phyloP scores from a whole-genome alignment of 2,329 filamentous ascomycete species.

The Fusarium sp. region DNA sequence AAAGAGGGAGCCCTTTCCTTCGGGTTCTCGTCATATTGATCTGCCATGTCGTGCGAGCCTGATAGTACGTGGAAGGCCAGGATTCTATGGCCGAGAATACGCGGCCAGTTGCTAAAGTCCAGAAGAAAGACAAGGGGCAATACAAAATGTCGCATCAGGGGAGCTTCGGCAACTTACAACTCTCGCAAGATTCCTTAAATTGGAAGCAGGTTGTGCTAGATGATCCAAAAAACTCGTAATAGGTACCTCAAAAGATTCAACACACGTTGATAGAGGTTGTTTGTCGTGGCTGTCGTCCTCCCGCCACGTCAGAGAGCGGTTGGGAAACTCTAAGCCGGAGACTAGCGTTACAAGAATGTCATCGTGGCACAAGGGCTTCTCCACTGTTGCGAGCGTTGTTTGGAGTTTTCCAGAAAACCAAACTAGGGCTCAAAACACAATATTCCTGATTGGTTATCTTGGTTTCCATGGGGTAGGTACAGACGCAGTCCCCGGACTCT shows the following conservation, averaged over 20 bases:
- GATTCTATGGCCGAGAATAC: not conserved
- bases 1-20: not conserved
- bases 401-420: not conserved
- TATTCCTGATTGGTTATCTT: not conserved
- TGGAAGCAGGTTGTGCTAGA: not conserved
- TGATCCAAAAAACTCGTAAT: not conserved
- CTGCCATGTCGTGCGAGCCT: not conserved
- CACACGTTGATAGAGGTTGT: not conserved
- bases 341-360: not conserved
- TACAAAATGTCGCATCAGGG: not conserved
- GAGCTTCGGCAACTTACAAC: not conserved
- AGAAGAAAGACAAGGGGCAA: not conserved
- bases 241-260: not conserved
- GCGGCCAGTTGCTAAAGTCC: not conserved
- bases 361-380: not conserved
- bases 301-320: not conserved
- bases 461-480: not conserved
- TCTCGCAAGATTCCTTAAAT: not conserved
- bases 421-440: not conserved
- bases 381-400: not conserved
- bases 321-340: not conserved
- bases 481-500: not conserved
- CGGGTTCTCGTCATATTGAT: not conserved
- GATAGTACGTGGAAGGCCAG: not conserved
- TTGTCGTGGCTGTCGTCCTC: not conserved